Base-by-base conservation (phyloP, 1,284 basidiomycete genomes). In the Naganishia liquefaciens region DNA sequence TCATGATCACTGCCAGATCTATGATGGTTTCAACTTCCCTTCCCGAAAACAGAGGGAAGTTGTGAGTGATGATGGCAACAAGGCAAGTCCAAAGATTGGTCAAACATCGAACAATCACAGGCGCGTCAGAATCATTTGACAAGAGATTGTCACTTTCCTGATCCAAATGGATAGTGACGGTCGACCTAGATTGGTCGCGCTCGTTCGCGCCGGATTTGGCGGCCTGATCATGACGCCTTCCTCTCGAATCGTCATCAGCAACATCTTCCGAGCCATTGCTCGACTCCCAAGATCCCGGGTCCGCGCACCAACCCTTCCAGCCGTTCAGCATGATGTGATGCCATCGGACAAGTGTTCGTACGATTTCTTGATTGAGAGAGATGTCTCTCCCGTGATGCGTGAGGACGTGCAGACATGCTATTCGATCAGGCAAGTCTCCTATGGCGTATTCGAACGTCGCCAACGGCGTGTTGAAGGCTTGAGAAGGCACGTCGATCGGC, bases 21-120 rank as follows among this genome's bases (percentile, higher is more conserved):
- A 76, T 60, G 47, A 79, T 72, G 17, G 64, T 60, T 9, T 71
- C 60, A 17, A 77, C 62, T 50, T 79, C 77, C 11, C 62, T 51
- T 4, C 72, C 54, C 5, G 75, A 68, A 69, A 79, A 77, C 2
- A 79, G 70, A 27, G 73, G 64, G n/a, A 73, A 58, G 54, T 75
- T 75, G 62, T 72, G 57, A 47, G 69, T 62, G 28, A 77, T 46
- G 53, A 79, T 75, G 10, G 69, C 54, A 1, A 68, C 54, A 23
- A 75, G 55, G 42, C 77, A 72, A 21, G 74, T 72, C 57, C 76
- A 73, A 50, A 77, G 37, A 13, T 27, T 49, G 25, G 46, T 46
- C 39, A 60, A 33, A 9, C 46, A 49, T 25, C 46, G 33, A 17
- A 60, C 57, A 17, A 60, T 39, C 21, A 60, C 46, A 13, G 57